Evolutionary conservation across 176 grass and related monocot species (phyloP), one percentile per base, ranked within the genome.

Genomic region (Cocos nucifera): DNA sequence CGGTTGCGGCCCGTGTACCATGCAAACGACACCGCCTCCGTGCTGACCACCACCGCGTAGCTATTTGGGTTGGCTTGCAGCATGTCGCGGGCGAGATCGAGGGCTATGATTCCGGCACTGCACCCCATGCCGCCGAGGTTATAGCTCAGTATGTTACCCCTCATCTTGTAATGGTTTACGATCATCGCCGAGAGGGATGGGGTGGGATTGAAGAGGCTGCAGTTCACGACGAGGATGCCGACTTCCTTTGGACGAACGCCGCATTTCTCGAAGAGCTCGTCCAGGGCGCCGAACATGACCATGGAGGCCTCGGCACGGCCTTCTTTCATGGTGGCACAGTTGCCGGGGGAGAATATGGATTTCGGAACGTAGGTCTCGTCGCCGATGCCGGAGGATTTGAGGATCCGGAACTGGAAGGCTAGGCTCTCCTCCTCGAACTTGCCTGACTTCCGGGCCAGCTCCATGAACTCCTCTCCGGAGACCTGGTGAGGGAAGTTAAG

Each of bases 161-260:
- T 70, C 92, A 97, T 97, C 74, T 97, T 91, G 87, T 91, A 97
- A 81, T 97, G 92, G 77, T 97, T 97, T 4, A 97, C 84, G 78
- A 97, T 97, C 92, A 97, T 97, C 51, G 92, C 92, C 0, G 92
- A 97, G 5, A 97, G 81, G 0, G 92, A 97, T 1, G 92, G 92
- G 0, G 92, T 97, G 4, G 92, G 92, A 73, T 97, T 97, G 87
- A 97, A 97, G 66, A 97, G 92, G 76, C 87, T 91, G 78, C 92
- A 97, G 84, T 97, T 97, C 7, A 97, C 92, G 6, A 97, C 92
- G 10, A 97, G 81, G 3, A 97, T 75, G 66, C 87, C 87, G 17
- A 97, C 81, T 63, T 97, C 93, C 74, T 91, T 97, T 24, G 93
- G 87, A 0, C 93, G 87, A 54, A 97, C 78, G 63, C 81, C 87